These are phyloP conservation scores for Fusarium bactridioides DNA, from an alignment of 2,329 filamentous ascomycete genomes.

Conservation along the genomic window DNA sequence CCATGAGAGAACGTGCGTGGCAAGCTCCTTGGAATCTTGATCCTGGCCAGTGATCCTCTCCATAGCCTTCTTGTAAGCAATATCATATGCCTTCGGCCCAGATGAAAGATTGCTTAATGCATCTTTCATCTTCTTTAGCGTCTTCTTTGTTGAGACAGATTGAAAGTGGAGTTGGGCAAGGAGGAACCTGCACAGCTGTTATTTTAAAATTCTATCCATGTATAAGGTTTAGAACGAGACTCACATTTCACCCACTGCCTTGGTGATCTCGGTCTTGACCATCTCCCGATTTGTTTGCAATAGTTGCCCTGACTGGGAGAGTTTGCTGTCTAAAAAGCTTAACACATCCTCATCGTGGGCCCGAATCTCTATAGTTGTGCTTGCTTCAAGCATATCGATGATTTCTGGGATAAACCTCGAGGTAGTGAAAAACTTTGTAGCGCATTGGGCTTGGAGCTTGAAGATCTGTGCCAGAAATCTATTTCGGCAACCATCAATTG, in stretches of 20 bases:
- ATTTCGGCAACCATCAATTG: no score
- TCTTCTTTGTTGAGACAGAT: rapidly evolving
- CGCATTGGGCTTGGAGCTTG: no score
- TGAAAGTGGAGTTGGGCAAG: not conserved
- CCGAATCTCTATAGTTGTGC: not conserved
- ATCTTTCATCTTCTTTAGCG: rapidly evolving
- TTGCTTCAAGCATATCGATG: rapidly evolving
- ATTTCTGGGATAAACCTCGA: not conserved
- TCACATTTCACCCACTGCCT: not conserved
- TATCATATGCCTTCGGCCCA: not conserved
- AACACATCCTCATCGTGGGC: not conserved
- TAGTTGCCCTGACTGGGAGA: rapidly evolving
- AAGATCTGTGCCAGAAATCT: no score
- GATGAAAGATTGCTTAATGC: rapidly evolving
- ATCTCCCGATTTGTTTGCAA: not conserved
- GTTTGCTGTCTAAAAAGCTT: not conserved
- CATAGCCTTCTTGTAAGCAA: not conserved
- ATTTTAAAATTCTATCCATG: no score
- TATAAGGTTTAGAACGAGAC: no score
- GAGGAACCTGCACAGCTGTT: not conserved
- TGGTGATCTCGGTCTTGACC: not conserved
- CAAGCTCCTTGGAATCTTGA: rapidly evolving
- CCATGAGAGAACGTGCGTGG: not conserved
- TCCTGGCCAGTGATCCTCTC: not conserved
- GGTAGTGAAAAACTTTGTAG: no score